Percentiles rank a stretch among this genome's conserved stretches.
Conservation (phyloP, 345 rosid species). For the Dipteronia sinensis region DNA sequence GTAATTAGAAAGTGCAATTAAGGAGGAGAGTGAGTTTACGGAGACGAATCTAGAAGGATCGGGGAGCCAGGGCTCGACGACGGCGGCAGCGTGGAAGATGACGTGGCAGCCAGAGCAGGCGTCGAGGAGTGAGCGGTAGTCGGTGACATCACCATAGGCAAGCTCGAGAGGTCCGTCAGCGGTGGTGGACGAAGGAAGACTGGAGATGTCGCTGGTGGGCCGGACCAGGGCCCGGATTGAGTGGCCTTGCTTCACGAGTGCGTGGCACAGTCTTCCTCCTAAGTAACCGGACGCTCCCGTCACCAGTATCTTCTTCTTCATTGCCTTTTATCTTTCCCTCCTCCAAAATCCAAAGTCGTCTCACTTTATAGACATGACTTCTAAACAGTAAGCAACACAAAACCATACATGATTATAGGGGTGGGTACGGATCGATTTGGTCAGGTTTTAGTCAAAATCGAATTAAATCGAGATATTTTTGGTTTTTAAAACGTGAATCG, state of each 20-base stretch:
- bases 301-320: constrained; percentile 65
- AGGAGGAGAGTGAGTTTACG: constrained; percentile 34
- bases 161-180: constrained; percentile 45
- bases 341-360: background rate
- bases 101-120: constrained; percentile 71
- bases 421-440: too few species aligned
- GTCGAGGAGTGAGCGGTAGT: constrained; percentile 52
- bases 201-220: constrained; percentile 74
- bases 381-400: too few species aligned
- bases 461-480: too few species aligned
- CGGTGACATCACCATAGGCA: constrained; percentile 83
- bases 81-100: constrained; percentile 84
- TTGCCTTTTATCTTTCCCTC: background rate
- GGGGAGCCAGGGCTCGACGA: constrained; percentile 94
- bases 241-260: constrained; percentile 60
- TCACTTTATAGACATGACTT: too few species aligned
- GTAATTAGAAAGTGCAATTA: background rate
- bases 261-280: constrained; percentile 78
- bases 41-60: constrained; percentile 74
- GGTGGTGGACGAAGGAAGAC: constrained; percentile 43
- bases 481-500: too few species aligned
- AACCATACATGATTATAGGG: too few species aligned
- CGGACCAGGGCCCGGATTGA: constrained; percentile 82
- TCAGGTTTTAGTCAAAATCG: too few species aligned
- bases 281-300: constrained; percentile 88